phyloP scores from a whole-genome alignment of 1,284 basidiomycete genomes.

The Caloboletus inedulis region DNA sequence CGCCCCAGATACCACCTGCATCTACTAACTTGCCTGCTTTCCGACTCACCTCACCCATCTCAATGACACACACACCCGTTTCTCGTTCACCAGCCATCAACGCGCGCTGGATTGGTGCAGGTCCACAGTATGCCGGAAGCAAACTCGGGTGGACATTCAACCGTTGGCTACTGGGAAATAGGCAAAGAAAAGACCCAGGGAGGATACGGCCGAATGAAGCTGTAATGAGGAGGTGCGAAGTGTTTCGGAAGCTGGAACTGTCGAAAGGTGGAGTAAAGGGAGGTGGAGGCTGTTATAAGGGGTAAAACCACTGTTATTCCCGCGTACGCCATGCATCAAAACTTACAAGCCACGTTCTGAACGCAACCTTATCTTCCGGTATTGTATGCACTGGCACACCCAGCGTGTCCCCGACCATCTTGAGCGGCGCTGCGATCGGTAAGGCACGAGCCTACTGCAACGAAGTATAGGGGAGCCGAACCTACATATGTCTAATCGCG shows the following conservation, averaged over 20 bases:
- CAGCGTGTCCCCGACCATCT: constrained; percentile 47
- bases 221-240: constrained; percentile 70
- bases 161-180: constrained; percentile 61
- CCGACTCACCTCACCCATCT: constrained; percentile 41
- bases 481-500: constrained; percentile 30
- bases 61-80: constrained; percentile 60
- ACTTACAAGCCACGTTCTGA: constrained; percentile 54
- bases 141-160: constrained; percentile 93
- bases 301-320: constrained; percentile 27
- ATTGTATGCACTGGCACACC: constrained; percentile 54
- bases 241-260: constrained; percentile 14
- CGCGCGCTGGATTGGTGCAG: constrained; percentile 89
- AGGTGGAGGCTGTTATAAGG: constrained; percentile 34
- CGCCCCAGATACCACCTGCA: constrained; percentile 55
- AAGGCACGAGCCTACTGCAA: constrained; percentile 1
- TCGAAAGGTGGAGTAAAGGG: constrained; percentile 32
- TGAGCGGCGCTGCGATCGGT: constrained; percentile 31
- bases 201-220: constrained; percentile 89
- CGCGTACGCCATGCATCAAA: constrained; percentile 9
- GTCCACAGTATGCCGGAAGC: constrained; percentile 85
- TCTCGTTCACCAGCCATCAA: constrained; percentile 47
- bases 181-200: constrained; percentile 50
- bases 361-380: constrained; percentile 51
- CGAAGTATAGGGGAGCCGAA: neutral
- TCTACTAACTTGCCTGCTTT: constrained; percentile 39